phyloP scores from a whole-genome alignment of 2,329 filamentous ascomycete genomes.

The Aspergillus sp. region DNA sequence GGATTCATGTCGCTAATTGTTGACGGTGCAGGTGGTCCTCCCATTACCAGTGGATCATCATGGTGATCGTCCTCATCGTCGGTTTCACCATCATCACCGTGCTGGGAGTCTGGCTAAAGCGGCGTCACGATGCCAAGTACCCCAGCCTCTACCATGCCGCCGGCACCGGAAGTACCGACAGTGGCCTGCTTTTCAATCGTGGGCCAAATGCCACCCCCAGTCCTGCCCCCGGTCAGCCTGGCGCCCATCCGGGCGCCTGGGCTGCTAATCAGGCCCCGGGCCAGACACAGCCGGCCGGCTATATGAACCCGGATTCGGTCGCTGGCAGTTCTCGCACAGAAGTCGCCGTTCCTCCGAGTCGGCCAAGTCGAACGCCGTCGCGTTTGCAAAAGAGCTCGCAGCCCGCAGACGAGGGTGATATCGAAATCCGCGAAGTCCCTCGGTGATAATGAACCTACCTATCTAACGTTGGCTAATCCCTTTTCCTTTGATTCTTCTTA shows the following conservation, averaged over 20 bases:
- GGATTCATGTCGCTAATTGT: neutral
- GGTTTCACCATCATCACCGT: conserved; percentile 67
- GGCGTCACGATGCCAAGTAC: conserved; percentile 67
- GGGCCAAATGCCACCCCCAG: conserved; percentile 11
- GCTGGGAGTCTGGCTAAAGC: conserved; percentile 68
- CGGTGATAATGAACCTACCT: conserved; percentile 5
- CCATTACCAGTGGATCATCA: conserved; percentile 79
- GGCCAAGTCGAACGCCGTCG: conserved; percentile 16
- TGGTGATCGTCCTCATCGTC: conserved; percentile 72
- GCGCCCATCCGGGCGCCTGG: conserved; percentile 15
- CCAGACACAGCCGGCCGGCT: conserved; percentile 11
- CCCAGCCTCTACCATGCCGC: conserved; percentile 34
- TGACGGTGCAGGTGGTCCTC: conserved; percentile 36
- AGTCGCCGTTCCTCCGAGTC: conserved; percentile 15
- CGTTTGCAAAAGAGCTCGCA: conserved; percentile 23
- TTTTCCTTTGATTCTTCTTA: neutral
- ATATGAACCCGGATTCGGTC: conserved; percentile 20
- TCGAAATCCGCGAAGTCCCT: conserved; percentile 28
- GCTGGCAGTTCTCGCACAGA: conserved; percentile 32
- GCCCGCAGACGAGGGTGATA: conserved; percentile 14
- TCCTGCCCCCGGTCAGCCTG: conserved; percentile 12
- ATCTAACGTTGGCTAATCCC: neutral
- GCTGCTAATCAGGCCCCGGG: conserved; percentile 12
- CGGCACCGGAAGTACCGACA: conserved; percentile 19
- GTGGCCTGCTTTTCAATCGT: conserved; percentile 20